Evolutionary conservation across 140 eudicot species (phyloP), one percentile per base, ranked within the genome.

Genomic region (Flaveria floridana): DNA sequence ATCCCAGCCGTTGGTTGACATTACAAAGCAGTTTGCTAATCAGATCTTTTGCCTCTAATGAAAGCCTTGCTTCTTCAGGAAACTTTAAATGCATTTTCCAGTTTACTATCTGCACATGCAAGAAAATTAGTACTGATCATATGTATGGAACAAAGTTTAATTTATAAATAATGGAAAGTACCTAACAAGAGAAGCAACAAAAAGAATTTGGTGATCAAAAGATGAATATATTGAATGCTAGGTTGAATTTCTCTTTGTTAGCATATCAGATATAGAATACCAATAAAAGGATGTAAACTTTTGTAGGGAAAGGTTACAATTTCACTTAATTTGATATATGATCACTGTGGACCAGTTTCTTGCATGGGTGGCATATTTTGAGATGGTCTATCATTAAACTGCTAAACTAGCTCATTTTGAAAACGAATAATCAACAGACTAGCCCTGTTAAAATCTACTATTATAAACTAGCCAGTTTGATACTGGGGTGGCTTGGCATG

Each of bases 21-120:
- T 86, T 87, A 82, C 99, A 94, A 65, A 94, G 90, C 68, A 94
- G 85, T 86, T 83, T 90, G 86, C 96, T 87, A 20, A 88, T 94
- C 62, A 94, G 86, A 77, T 91, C 99, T 85, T 91, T 94, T 78
- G 96, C 99, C 77, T 91, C 97, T 61, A 80, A 58, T 20, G 99
- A 77, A 51, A 91, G 82, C 84, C 79, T 88, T 63, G 92, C 99
- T 83, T 94, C 99, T 81, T 90, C 99, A 2, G 99, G 99, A 80
- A 94, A 94, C 81, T 94, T 94, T 72, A 94, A 75, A 83, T 94
- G 97, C 73, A 88, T 86, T 84, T 81, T 94, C 99, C 99, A 94
- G 84, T 94, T 94, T 72, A 94, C 99, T 58, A 94, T 94, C 99
- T 94, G 84, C 83, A 79, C 1, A 19, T 37, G 66, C 48, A 13